phyloP scores from a whole-genome alignment of 139 green algal species.

The Monoraphidium neglectum region DNA sequence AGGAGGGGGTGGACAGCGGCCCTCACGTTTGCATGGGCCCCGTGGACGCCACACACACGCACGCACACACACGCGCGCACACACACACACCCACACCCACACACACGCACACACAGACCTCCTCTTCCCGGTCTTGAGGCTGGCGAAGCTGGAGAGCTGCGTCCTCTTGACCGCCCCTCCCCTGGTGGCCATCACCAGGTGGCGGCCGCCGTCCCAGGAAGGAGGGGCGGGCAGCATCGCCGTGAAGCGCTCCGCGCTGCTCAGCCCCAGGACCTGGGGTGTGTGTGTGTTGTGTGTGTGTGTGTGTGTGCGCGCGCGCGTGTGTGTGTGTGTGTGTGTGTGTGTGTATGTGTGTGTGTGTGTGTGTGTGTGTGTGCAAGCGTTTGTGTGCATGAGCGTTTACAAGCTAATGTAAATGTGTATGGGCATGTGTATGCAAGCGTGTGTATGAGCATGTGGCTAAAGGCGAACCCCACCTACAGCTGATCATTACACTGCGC shows the following conservation, averaged over 20 bases:
- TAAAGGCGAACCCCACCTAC: neutral
- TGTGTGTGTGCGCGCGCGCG: too few relatives aligned
- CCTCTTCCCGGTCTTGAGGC: conserved; percentile 23
- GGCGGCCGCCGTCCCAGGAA: conserved; percentile 32
- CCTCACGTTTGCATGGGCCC: conserved; percentile 7
- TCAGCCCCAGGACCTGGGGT: conserved; percentile 63
- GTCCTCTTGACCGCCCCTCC: conserved; percentile 71
- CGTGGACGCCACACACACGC: conserved; percentile 5
- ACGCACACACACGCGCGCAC: neutral
- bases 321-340: neutral
- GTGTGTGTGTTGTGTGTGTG: neutral
- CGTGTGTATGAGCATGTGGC: neutral
- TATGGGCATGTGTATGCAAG: neutral
- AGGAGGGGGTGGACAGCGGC: neutral
- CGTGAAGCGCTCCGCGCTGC: conserved; percentile 43
- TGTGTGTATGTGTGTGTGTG: neutral
- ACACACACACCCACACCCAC: neutral
- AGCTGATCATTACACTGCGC: neutral
- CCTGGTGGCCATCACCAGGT: conserved; percentile 67
- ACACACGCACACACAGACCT: too few relatives aligned
- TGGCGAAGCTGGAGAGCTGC: conserved; percentile 50
- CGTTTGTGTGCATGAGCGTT: too few relatives aligned
- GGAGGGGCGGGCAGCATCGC: conserved; percentile 58
- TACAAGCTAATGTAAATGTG: neutral
- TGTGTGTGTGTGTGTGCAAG: neutral